Base-by-base conservation (phyloP, 176 grass and related monocot species). In the Ensete glaucum region DNA sequence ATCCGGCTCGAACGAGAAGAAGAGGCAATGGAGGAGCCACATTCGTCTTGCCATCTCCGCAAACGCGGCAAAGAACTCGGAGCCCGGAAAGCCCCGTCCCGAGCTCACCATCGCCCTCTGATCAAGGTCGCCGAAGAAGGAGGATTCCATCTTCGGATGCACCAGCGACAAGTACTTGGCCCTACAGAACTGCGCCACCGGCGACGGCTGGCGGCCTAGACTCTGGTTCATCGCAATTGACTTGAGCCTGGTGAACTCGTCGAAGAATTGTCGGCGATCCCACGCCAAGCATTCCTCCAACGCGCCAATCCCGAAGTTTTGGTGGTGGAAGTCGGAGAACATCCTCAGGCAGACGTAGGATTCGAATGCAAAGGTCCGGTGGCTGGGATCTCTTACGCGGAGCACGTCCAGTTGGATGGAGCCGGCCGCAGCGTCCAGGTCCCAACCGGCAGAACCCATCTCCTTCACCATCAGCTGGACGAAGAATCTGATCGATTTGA, bases 371-470 rank as follows among this genome's bases (percentile, higher is more conserved):
- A 82, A 86, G 80, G 16, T 76, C 17, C 73, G 68, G 75, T 91
- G 84, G 2, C 68, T 25, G 0, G 86, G 16, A 53, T 77, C 55
- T n/a, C 67, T 53, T n/a, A 5, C 25, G 85, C 17, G 50, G 10
- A 17, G 49, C 50, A 74, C 78, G 58, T 79, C 84, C 8, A 75
- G 86, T 73, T 91, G 95, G 74, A 87, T 72, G n/a, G 90, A 84
- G 0, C 50, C 62, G 0, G 83, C 83, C 0, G 87, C 93, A 9
- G 75, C 86, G 22, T 74, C 27, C 43, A 81, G 58, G 11, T 98
- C 86, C 95, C 95, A 98, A 0, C 85, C 90, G 0, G 90, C 86
- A 1, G 19, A 29, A 48, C 76, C 81, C 95, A 98, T 93, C n/a
- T 72, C 77, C 48, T 78, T 52, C 16, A 74, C 52, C 88, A 98